These are phyloP conservation scores for Paramecium caudatum DNA, from an alignment of 73 alveolate species.

Conservation along the genomic window DNA sequence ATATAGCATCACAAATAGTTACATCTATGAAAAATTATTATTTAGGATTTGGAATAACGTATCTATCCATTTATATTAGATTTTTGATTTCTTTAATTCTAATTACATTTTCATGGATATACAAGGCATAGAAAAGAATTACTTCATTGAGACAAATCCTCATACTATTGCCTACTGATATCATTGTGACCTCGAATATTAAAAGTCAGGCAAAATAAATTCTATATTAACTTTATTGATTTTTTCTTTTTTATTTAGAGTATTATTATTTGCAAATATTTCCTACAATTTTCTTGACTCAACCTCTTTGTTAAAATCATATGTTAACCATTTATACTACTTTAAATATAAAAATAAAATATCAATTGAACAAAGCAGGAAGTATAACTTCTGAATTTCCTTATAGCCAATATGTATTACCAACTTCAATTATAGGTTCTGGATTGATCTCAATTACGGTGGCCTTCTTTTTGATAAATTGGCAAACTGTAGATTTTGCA, in stretches of 20 bases:
- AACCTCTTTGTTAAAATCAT: not conserved
- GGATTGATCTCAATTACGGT: constrained; percentile 83
- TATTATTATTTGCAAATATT: not conserved
- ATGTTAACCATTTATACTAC: not conserved
- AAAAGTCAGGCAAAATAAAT: constrained; percentile 52
- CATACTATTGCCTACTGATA: constrained; percentile 25
- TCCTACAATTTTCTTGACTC: too few relatives aligned
- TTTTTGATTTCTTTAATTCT: too few relatives aligned
- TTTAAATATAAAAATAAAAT: not conserved
- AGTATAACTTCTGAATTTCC: constrained; percentile 81
- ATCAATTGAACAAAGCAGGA: constrained; percentile 75
- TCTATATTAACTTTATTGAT: constrained; percentile 51
- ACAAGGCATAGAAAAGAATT: too few relatives aligned
- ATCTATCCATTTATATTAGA: too few relatives aligned
- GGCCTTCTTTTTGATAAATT: constrained; percentile 70
- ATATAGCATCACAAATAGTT: not conserved
- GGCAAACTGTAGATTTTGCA: constrained; percentile 75
- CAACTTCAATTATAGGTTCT: constrained; percentile 75
- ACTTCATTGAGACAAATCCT: constrained; percentile 34
- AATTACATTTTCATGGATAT: too few relatives aligned
- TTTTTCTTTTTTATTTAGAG: not conserved
- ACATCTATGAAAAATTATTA: not conserved
- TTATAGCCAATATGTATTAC: constrained; percentile 63
- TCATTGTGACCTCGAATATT: constrained; percentile 15
- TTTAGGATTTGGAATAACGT: constrained; percentile 60